Base-by-base conservation (phyloP, 176 grass and related monocot genomes). In the Poa pratensis region DNA sequence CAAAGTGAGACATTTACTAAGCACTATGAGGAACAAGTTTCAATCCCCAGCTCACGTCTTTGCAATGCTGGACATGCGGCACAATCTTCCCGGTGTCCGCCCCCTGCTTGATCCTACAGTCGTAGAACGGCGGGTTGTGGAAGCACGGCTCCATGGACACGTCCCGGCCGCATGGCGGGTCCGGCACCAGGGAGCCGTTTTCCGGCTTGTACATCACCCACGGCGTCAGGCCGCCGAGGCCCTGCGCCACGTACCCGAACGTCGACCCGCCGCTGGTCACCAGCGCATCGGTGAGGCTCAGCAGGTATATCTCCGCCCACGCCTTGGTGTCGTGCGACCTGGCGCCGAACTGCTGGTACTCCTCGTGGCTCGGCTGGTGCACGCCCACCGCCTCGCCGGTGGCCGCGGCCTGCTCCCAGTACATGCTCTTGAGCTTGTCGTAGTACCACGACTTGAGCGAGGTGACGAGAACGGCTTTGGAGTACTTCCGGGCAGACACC, bases 331-430 rank as follows among this genome's bases (percentile, higher is more conserved):
- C 90, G 79, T 93, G 94, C 20, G 57, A 83, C 58, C 23, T 76
- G 3, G 11, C 37, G 9, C 77, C 79, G 46, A 51, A 85, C 0
- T 4, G 76, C 83, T 93, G 89, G 22, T 37, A 10, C 75, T 89
- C 54, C 66, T 96, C 94, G 70, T 91, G 94, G 70, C 84, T 93
- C 5, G 94, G 94, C 83, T 96, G 94, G 70, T 91, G 73, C 54
- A 96, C 82, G 24, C 67, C 73, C 51, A 96, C 84, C 52, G 49
- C 60, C 51, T 90, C 89, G 3, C 94, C 91, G 12, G 35, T 75
- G 1, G 52, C 81, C 16, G 87, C 59, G 4, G 84, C 79, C 16
- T 84, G 78, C 86, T 96, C 91, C 46, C 92, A 91, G 87, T 91
- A 96, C 84, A 83, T 78, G 67, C 50, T 34, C 87, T 82, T 93